Base-by-base conservation (phyloP, 345 rosid species). In the Atalantia buxifolia region DNA sequence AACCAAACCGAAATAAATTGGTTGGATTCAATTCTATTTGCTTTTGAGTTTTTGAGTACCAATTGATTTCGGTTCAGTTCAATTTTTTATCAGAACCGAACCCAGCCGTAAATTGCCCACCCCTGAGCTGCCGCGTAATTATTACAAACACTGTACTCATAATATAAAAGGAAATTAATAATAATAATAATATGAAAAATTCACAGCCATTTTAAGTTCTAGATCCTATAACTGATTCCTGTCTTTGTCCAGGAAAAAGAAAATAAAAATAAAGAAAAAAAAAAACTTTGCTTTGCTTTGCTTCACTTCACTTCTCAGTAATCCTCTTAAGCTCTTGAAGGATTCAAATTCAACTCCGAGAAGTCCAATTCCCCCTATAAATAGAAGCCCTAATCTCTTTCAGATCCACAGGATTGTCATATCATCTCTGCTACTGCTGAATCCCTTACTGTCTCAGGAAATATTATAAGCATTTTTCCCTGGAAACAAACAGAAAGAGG, bases 401-500 rank as follows among this genome's bases (percentile, higher is more conserved):
- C 77, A 63, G 69, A 62, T 74, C 66, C 42, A 7, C 35, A 24
- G 21, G 62, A 9, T 13, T 45, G 50, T 45, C 50, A 45, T 30
- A 36, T 59, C 67, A 16, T 61, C 2, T 25, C 19, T 7, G 50
- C 31, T 25, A 6, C 25, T 33, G 18, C 71, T 18, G 36, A 4
- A 35, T 18, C 56, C 9, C 30, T 22, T 33, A 48, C 35, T 25
- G 69, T 24, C n/a, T 66, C 27, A 65, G 77, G 78, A 69, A 77
- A 73, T 13, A 59, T 59, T 76, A 18, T 21, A 0, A 62, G 38
- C 30, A 22, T 63, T 76, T 45, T 55, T 77, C 70, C 69, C 60
- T 7, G 60, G 71, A 80, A 73, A 77, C 76, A 74, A 13, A 60
- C 33, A 45, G 65, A 59, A 50, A 73, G 66, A 72, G 73, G 65